Base-by-base conservation (phyloP, 768 basidiomycete species). In the Pseudohyphozyma bogoriensis region DNA sequence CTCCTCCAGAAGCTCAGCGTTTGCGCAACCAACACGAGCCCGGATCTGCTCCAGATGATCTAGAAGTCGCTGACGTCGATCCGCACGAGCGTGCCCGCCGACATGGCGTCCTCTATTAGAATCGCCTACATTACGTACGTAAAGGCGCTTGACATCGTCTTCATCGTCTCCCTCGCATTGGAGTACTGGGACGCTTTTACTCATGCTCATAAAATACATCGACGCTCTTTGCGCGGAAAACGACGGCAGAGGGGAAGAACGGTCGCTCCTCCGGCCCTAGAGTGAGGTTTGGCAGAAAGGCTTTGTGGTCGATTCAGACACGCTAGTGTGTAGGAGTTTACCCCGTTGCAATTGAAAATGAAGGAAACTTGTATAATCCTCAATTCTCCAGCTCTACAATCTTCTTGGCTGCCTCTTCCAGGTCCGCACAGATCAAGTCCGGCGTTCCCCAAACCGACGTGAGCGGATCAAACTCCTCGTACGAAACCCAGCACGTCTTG, bases 211-310 rank as follows among this genome's bases (percentile, higher is more conserved):
- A 62, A 71, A 69, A 62, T 74, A 76, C 66, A 52, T 61, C 52
- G 69, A 69, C 63, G 71, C n/a, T 73, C 56, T n/a, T 36, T 7
- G 32, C 12, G 3, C 20, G n/a, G 39, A 35, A 47, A 10, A 66
- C 72, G n/a, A 78, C 79, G 20, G 78, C 80, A 65, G 75, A 71
- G 51, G 79, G 81, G 51, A 70, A 76, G 51, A 80, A 78, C 29
- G n/a, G n/a, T n/a, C n/a, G n/a, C n/a, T n/a, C n/a, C n/a, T n/a
- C n/a, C n/a, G n/a, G n/a, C n/a, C n/a, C n/a, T n/a, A n/a, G n/a
- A n/a, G n/a, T n/a, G n/a, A n/a, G n/a, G n/a, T n/a, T n/a, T n/a
- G n/a, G n/a, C n/a, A n/a, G n/a, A n/a, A n/a, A n/a, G n/a, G n/a
- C n/a, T n/a, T n/a, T n/a, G n/a, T n/a, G n/a, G n/a, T n/a, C n/a